phyloP scores from a whole-genome alignment of 78 protist species.

The Monosiga brevicollis region DNA sequence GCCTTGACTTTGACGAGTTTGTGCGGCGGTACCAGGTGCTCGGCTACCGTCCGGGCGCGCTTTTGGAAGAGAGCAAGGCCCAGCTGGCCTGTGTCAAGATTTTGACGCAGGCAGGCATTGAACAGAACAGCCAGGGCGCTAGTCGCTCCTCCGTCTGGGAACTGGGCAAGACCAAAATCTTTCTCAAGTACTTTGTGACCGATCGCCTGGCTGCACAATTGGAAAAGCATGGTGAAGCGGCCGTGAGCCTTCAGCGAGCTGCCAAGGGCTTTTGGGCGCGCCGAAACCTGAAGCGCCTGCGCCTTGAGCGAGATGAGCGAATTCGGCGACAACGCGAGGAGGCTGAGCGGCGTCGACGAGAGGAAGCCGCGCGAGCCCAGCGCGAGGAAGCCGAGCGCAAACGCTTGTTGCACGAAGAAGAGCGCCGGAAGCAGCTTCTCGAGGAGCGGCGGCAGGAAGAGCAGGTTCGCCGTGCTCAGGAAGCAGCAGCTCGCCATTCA shows the following conservation, averaged over 20 bases:
- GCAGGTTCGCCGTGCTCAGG: too few species aligned
- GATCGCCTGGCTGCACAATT: neutral
- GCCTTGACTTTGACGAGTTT: neutral
- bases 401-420: too few species aligned
- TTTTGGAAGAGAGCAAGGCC: too few species aligned
- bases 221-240: too few species aligned
- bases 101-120: neutral
- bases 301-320: too few species aligned
- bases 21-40: neutral
- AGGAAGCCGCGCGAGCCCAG: neutral
- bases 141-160: neutral
- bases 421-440: neutral
- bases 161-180: constrained; percentile 10
- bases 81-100: too few species aligned
- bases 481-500: neutral
- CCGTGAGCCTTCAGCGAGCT: too few species aligned
- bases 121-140: neutral
- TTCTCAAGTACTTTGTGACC: neutral
- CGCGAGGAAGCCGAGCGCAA: neutral
- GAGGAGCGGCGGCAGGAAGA: neutral
- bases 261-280: too few species aligned
- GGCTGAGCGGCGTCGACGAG: neutral
- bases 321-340: too few species aligned
- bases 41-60: neutral
- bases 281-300: too few species aligned